Conservation (phyloP, 306 rosid genomes). For the Castanea mollissima region DNA sequence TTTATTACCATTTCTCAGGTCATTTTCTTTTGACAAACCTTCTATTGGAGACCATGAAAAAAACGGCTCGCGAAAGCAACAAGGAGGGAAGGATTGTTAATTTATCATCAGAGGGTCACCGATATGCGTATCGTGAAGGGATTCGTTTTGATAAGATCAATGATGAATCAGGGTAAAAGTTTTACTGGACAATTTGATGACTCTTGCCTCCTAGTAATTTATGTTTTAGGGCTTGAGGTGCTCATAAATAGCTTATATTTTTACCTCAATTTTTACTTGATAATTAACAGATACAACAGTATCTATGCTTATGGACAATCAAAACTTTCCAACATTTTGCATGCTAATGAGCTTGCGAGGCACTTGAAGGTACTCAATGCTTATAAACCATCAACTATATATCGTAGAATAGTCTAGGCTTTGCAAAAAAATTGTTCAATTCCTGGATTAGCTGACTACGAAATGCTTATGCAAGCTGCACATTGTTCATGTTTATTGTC, state of each 20-base stretch:
- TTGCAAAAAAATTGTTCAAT: neutral
- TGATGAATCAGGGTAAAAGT: slow-evolving; percentile 58
- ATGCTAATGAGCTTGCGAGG: slow-evolving; percentile 77
- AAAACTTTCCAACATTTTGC: slow-evolving; percentile 77
- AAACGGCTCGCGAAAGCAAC: slow-evolving; percentile 52
- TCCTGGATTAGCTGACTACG: neutral
- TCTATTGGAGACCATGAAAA: slow-evolving; percentile 76
- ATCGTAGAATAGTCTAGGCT: neutral
- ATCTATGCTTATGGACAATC: slow-evolving; percentile 70
- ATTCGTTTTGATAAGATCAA: slow-evolving; percentile 65
- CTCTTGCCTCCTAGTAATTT: neutral
- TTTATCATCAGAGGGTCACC: slow-evolving; percentile 66
- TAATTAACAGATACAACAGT: slow-evolving; percentile 48
- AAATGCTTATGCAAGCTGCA: neutral
- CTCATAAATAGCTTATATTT: slow-evolving; percentile 8
- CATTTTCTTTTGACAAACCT: slow-evolving; percentile 84
- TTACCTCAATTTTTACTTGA: slow-evolving; percentile 3
- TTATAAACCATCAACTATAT: slow-evolving; percentile 1
- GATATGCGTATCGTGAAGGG: slow-evolving; percentile 49
- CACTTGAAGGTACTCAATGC: slow-evolving; percentile 61
- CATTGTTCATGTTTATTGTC: neutral
- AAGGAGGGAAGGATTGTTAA: slow-evolving; percentile 74
- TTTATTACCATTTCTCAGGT: slow-evolving; percentile 40
- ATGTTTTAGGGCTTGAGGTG: neutral
- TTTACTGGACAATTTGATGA: slow-evolving; percentile 25